phyloP scores from a whole-genome alignment of 2,329 filamentous ascomycete species.

The Gaeumannomyces sp. region DNA sequence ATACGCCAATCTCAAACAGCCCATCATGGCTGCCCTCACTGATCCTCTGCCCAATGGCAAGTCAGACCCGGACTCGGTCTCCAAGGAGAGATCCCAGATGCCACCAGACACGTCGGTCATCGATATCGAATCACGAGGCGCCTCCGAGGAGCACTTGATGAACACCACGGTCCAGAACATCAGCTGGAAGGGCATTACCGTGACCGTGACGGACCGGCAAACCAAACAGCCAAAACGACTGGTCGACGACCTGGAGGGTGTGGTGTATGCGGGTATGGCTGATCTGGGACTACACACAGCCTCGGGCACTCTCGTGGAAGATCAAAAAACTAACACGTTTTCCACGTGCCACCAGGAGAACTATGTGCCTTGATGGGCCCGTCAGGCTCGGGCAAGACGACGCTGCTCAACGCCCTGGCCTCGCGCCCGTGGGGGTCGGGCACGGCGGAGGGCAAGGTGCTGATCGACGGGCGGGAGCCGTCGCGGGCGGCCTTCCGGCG shows the following conservation, averaged over 20 bases:
- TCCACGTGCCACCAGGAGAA: conserved; percentile 43
- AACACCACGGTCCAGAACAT: conserved; percentile 61
- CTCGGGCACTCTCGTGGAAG: no score
- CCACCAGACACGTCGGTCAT: not conserved
- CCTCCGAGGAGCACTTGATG: conserved; percentile 43
- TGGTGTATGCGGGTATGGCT: conserved; percentile 52
- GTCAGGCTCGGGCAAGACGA: conserved; percentile 70
- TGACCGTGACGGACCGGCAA: conserved; percentile 68
- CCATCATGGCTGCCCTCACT: not conserved
- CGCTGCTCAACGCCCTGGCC: conserved; percentile 73
- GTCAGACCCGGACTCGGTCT: not conserved
- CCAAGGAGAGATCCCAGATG: not conserved
- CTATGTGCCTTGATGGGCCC: conserved; percentile 79
- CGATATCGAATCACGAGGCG: conserved; percentile 24
- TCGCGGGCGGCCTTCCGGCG: conserved; percentile 52
- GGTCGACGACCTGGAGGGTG: conserved; percentile 55
- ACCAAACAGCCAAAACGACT: conserved; percentile 59
- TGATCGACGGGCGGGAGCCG: conserved; percentile 56
- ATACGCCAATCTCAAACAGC: not conserved
- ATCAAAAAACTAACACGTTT: not conserved
- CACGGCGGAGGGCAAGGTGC: conserved; percentile 46
- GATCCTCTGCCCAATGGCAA: not conserved
- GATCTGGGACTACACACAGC: not conserved
- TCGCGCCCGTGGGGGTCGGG: conserved; percentile 45
- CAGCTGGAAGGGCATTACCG: conserved; percentile 60